Percentiles rank a stretch among this genome's conserved stretches.
These are phyloP conservation scores for Ustilago curta DNA, from an alignment of 1,284 basidiomycete genomes.

Conservation along the genomic window DNA sequence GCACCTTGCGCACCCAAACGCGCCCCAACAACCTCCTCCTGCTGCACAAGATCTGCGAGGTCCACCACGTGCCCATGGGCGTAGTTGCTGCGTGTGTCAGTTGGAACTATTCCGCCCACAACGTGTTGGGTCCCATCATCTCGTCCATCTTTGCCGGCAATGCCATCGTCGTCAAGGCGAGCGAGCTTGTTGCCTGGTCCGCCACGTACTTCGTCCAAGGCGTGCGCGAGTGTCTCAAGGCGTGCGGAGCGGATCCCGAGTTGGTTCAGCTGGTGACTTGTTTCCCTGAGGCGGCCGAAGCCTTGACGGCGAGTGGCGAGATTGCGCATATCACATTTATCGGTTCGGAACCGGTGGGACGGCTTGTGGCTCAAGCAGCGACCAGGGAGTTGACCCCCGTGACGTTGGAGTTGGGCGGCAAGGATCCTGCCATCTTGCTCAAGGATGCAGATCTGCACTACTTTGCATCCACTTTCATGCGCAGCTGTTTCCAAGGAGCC, in stretches of 20 bases:
- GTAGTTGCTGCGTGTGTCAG: constrained; percentile 92
- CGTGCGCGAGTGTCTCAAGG: constrained; percentile 69
- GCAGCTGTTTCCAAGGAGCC: constrained; percentile 76
- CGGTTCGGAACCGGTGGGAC: constrained; percentile 89
- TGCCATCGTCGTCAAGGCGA: constrained; percentile 87
- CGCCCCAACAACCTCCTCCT: constrained; percentile 78
- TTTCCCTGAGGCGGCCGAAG: constrained; percentile 85
- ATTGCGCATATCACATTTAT: constrained; percentile 85
- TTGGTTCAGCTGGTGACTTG: constrained; percentile 76
- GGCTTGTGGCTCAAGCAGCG: constrained; percentile 84
- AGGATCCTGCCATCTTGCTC: constrained; percentile 74
- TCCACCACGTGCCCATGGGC: constrained; percentile 92
- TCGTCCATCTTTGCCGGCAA: constrained; percentile 91
- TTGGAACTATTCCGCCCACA: constrained; percentile 82
- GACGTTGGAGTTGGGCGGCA: constrained; percentile 85
- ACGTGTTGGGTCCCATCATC: constrained; percentile 90
- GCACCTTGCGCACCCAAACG: constrained; percentile 47
- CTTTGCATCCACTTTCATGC: constrained; percentile 71
- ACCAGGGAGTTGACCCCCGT: constrained; percentile 87
- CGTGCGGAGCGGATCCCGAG: constrained; percentile 82
- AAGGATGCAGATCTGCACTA: constrained; percentile 71
- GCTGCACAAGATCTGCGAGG: constrained; percentile 81
- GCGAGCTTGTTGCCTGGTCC: constrained; percentile 64
- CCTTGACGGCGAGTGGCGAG: constrained; percentile 80
- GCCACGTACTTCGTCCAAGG: constrained; percentile 74